phyloP scores from a whole-genome alignment of 1,284 basidiomycete species.

The Cutaneotrichosporon sp. region DNA sequence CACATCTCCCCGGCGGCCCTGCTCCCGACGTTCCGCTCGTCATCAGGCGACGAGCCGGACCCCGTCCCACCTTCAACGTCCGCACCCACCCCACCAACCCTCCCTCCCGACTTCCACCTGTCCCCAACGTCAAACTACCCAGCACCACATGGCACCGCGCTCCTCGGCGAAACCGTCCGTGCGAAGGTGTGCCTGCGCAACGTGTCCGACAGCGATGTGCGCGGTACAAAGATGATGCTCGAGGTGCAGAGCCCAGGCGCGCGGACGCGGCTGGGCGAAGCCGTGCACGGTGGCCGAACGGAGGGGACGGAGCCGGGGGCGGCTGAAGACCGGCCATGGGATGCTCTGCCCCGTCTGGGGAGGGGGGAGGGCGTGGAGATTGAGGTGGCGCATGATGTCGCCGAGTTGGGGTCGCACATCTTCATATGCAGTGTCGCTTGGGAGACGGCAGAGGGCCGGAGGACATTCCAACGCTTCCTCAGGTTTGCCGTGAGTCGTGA shows the following conservation, averaged over 20 bases:
- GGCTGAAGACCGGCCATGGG: constrained; percentile 13
- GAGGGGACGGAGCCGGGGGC: constrained; percentile 11
- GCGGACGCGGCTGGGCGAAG: constrained; percentile 38
- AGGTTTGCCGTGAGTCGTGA: constrained; percentile 76
- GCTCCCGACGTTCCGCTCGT: not conserved
- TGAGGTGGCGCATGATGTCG: constrained; percentile 35
- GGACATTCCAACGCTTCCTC: constrained; percentile 79
- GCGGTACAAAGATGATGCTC: constrained; percentile 42
- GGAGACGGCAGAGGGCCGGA: constrained; percentile 57
- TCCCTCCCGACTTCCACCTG: constrained; percentile 23
- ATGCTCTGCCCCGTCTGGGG: constrained; percentile 20
- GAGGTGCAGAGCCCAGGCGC: constrained; percentile 38
- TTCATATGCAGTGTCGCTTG: constrained; percentile 42
- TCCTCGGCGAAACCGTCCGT: constrained; percentile 34
- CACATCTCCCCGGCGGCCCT: constrained; percentile 6
- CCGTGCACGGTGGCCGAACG: constrained; percentile 24
- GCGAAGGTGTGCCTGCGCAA: constrained; percentile 30
- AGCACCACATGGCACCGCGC: constrained; percentile 30
- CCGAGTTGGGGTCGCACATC: constrained; percentile 41
- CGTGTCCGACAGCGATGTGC: constrained; percentile 21
- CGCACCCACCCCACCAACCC: constrained; percentile 13
- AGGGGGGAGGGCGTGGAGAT: constrained; percentile 27
- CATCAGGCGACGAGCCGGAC: not conserved
- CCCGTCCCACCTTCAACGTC: constrained; percentile 5
- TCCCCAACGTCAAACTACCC: constrained; percentile 40